These are phyloP conservation scores for Wickerhamiella pararugosa DNA, from an alignment of 1,139 yeast genomes.

Conservation along the genomic window DNA sequence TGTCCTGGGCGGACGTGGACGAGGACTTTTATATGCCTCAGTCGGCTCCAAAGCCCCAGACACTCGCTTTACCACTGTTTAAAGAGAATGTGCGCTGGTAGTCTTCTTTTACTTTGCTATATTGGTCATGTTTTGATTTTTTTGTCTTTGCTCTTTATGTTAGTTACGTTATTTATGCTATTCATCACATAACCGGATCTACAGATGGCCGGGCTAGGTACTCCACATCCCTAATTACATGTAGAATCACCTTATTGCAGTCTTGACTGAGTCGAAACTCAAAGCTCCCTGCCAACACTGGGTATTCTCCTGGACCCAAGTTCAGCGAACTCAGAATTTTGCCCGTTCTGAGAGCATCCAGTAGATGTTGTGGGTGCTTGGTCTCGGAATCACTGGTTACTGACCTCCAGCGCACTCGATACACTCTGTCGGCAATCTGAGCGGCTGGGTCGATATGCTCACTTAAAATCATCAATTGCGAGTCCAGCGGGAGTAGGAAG, in stretches of 20 bases:
- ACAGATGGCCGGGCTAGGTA: slow-evolving; percentile 30
- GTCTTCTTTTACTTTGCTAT: too few relatives aligned
- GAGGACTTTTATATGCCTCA: slow-evolving; percentile 10
- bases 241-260: slow-evolving; percentile 47
- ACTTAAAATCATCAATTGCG: slow-evolving; percentile 17
- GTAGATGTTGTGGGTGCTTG: neutral
- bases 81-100: neutral
- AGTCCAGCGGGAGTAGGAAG: slow-evolving; percentile 19
- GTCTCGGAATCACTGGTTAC: slow-evolving; percentile 1
- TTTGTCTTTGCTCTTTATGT: slow-evolving; percentile 1
- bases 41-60: neutral
- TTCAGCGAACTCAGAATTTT: slow-evolving; percentile 13
- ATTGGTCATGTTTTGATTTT: neutral
- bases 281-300: slow-evolving; percentile 51
- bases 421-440: slow-evolving; percentile 10
- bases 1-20: slow-evolving; percentile 10
- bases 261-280: slow-evolving; percentile 53
- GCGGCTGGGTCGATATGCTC: slow-evolving; percentile 6
- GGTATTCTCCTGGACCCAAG: slow-evolving; percentile 17
- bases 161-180: neutral
- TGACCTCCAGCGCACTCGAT: slow-evolving; percentile 15
- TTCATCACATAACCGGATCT: neutral
- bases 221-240: slow-evolving; percentile 65
- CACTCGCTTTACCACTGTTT: neutral
- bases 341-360: slow-evolving; percentile 10